Percentiles rank a stretch among this genome's conserved stretches.
These are phyloP conservation scores for Nephelium lappaceum DNA, from an alignment of 345 rosid genomes.

Conservation along the genomic window DNA sequence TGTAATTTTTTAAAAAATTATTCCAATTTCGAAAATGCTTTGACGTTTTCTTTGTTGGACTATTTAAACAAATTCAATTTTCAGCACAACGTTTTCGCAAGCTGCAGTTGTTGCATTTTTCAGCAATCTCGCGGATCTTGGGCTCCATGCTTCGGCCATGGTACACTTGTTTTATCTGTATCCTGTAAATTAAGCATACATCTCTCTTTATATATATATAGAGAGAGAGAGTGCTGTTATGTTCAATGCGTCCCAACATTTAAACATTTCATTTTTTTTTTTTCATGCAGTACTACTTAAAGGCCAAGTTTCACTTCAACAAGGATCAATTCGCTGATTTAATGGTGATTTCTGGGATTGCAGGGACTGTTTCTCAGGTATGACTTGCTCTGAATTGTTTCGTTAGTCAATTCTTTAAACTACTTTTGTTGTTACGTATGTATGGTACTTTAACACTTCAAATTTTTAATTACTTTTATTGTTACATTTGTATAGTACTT, in stretches of 20 bases:
- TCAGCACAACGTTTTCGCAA: slow-evolving; percentile 74
- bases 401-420: not conserved
- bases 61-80: slow-evolving; percentile 11
- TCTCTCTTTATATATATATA: no score
- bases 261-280: no score
- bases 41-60: not conserved
- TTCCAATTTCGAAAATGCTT: not conserved
- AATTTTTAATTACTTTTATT: not conserved
- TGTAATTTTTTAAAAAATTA: no score
- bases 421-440: not conserved
- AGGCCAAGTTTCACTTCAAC: slow-evolving; percentile 83
- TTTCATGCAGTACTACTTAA: slow-evolving; percentile 69
- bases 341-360: slow-evolving; percentile 78
- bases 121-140: slow-evolving; percentile 68
- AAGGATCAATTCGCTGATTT: slow-evolving; percentile 91
- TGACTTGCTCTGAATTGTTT: not conserved
- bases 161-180: slow-evolving; percentile 35
- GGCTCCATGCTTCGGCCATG: slow-evolving; percentile 72
- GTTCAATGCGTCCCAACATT: no score
- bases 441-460: no score
- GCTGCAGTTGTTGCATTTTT: slow-evolving; percentile 78
- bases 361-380: slow-evolving; percentile 91
- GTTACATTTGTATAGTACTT: not conserved
- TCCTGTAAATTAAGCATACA: not conserved
- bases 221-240: no score